Base-by-base conservation (phyloP, 2,329 filamentous ascomycete species). In the Colletotrichum salicis region DNA sequence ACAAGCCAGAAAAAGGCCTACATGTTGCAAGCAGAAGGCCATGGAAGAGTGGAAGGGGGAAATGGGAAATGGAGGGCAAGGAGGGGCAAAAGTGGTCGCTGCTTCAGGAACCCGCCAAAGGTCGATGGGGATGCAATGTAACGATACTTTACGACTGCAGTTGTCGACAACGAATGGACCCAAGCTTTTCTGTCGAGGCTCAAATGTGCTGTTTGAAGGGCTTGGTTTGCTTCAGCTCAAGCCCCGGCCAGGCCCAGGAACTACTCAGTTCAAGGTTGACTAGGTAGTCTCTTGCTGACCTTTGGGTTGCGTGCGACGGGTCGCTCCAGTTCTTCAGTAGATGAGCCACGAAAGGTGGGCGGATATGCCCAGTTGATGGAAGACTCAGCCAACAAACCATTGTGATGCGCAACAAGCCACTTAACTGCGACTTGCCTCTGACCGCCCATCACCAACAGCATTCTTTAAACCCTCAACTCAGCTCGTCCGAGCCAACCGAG, bases 61-160 rank as follows among this genome's bases (percentile, higher is more conserved):
- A 51, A 71, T 69, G 59, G 55, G 59, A 70, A 60, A 56, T 69
- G 59, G 55, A 60, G 57, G 64, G 64, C 35, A 31, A 51, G 31
- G 64, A 68, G 65, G 70, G 70, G 65, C 65, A 69, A 45, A 56
- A 55, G 70, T 60, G 70, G 70, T 11, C 65, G 48, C 54, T 64
- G 59, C 55, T 72, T 59, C 59, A 64, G 48, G 59, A 70, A 64
- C 65, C 70, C 65, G 65, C 65, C 65, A 72, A 48, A 60, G 22
- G 56, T 70, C 59, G 59, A 48, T 48, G 41, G 33, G 29, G 58
- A 52, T 41, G 27, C 51, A 24, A 56, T 51, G 70, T 70, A 72
- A 33, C 35, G 59, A 55, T 72, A 70, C 70, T 51, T 68, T 52
- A 10, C 48, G 22, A 33, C 45, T 63, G 24, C 22, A 24, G 24